These are phyloP conservation scores for Lentinula novae-zelandiae DNA, from an alignment of 1,284 basidiomycete species.

Conservation along the genomic window DNA sequence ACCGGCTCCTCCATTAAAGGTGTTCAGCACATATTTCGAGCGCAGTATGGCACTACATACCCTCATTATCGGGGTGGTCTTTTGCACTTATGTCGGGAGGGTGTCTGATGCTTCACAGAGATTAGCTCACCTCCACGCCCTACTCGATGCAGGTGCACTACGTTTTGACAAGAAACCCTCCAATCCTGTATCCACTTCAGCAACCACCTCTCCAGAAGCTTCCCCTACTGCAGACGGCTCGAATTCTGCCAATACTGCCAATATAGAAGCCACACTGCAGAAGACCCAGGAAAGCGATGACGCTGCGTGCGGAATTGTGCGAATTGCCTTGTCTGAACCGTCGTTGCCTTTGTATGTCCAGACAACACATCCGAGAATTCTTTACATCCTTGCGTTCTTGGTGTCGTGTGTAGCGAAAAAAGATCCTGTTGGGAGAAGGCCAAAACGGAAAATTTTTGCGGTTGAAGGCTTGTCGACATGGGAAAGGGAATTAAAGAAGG, in stretches of 20 bases:
- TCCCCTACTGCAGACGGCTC: neutral
- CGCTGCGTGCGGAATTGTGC: conserved; percentile 6
- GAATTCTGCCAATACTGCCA: too few species aligned
- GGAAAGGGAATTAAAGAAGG: conserved; percentile 42
- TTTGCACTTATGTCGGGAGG: conserved; percentile 52
- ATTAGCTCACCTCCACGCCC: conserved; percentile 52
- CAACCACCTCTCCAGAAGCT: neutral
- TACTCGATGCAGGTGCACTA: conserved; percentile 56
- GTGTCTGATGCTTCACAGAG: conserved; percentile 40
- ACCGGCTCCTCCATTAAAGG: conserved; percentile 28
- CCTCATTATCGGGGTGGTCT: conserved; percentile 56
- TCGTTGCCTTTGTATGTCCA: conserved; percentile 46
- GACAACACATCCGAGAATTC: conserved; percentile 61
- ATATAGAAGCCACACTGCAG: neutral
- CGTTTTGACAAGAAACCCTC: conserved; percentile 23
- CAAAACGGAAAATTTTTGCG: conserved; percentile 67
- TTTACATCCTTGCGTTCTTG: conserved; percentile 63
- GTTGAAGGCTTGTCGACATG: conserved; percentile 54
- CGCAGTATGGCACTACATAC: conserved; percentile 44
- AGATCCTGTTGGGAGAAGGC: conserved; percentile 67
- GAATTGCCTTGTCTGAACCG: conserved; percentile 7
- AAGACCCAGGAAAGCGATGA: conserved; percentile 1
- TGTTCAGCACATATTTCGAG: conserved; percentile 36
- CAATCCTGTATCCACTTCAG: neutral
- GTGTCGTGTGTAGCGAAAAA: conserved; percentile 62